Percentiles rank a stretch among this genome's conserved stretches.
phyloP scores from a whole-genome alignment of 2,329 filamentous ascomycete genomes.

The Aphanocladium album region DNA sequence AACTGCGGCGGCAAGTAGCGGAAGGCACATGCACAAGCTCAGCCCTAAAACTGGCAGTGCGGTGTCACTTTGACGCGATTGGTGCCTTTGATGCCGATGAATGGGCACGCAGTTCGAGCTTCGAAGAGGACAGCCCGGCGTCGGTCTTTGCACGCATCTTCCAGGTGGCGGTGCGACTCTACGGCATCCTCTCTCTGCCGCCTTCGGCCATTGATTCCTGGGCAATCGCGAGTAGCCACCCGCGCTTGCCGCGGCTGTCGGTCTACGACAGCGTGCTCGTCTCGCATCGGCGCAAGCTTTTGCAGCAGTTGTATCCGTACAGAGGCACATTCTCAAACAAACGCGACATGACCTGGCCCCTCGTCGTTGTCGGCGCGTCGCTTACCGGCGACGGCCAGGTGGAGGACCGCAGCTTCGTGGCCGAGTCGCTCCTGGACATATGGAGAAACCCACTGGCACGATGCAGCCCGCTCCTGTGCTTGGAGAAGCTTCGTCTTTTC shows the following conservation, averaged over 20 bases:
- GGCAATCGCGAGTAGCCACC: not conserved
- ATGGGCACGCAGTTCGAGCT: not conserved
- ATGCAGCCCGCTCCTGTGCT: not conserved
- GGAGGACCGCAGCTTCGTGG: not conserved
- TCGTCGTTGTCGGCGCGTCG: not conserved
- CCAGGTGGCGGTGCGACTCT: not conserved
- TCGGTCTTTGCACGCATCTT: not conserved
- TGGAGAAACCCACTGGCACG: not conserved
- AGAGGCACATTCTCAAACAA: no score
- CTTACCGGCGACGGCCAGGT: not conserved
- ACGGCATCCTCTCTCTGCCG: not conserved
- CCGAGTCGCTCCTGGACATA: not conserved
- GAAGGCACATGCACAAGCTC: not conserved
- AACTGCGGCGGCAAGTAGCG: not conserved
- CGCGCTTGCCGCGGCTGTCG: no score
- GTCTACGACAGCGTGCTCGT: no score
- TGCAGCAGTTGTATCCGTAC: not conserved
- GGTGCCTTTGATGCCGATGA: not conserved
- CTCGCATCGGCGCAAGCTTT: not conserved
- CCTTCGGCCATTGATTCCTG: not conserved
- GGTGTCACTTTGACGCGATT: not conserved
- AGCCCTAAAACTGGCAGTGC: not conserved
- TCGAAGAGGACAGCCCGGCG: not conserved
- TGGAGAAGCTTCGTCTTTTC: not conserved
- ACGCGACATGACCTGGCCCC: no score